Base-by-base conservation (phyloP, 768 basidiomycete species). In the Kwoniella sp. region DNA sequence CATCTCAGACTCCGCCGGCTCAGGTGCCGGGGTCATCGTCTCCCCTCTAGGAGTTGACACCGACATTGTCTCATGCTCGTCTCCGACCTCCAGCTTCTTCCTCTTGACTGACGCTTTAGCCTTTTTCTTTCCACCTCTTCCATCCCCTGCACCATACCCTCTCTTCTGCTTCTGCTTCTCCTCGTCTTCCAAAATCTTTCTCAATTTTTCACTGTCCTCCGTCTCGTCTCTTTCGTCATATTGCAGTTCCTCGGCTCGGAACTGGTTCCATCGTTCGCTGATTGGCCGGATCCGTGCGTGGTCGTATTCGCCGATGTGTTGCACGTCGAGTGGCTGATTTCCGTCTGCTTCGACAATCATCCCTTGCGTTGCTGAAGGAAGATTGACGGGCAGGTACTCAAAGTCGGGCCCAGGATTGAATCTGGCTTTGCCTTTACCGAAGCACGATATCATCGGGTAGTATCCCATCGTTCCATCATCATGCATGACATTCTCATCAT, bases 401-500 rank as follows among this genome's bases (percentile, higher is more conserved):
- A 71, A 98, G 64, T 88, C 78, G 0, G 96, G 96, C 0, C 96
- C 96, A 19, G 93, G 86, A 75, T 99, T 97, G 61, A 95, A 83
- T 51, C 79, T 84, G 13, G 93, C 89, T 63, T 86, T 86, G 0
- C 91, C 95, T 64, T 89, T 88, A 72, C 93, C 94, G 83, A 92
- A 99, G 37, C 95, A 83, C 3, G 92, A 95, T 68, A 96, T 86
- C 82, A 97, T 88, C 0, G 95, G 92, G 77, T 92, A 98, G 80
- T 99, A 99, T 0, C 96, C 96, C 6, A 96, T 82, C 21, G 89
- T 88, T 21, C 95, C 96, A 77, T 99, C 96, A 77, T 99, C 93
- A 72, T 92, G 90, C 2, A 85, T 15, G 85, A 60, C 29, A 66
- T 93, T 93, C 80, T 91, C 89, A 25, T 76, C 69, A 19, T 44